Percentiles rank a stretch among this genome's conserved stretches.
phyloP scores from a whole-genome alignment of 2,329 filamentous ascomycete genomes.

The Fusarium sp. region DNA sequence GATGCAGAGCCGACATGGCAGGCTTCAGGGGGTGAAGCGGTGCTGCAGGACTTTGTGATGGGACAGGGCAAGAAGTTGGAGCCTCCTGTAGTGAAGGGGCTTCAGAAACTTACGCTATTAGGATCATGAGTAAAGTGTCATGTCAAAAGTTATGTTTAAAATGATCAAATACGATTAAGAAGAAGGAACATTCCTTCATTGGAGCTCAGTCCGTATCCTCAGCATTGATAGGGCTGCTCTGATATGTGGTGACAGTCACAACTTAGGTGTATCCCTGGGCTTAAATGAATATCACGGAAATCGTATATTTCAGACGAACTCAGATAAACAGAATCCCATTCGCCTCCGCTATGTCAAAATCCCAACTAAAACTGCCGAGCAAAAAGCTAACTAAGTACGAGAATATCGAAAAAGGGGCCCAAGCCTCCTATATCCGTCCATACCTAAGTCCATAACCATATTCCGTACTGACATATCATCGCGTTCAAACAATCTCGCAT shows the following conservation, averaged over 20 bases:
- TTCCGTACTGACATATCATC: conserved; percentile 21
- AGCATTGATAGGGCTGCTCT: not conserved
- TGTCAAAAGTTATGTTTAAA: conserved; percentile 14
- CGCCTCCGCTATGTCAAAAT: conserved; percentile 50
- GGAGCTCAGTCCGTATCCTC: not conserved
- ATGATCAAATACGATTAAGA: conserved; percentile 16
- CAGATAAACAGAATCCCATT: conserved; percentile 40
- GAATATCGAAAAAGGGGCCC: conserved; percentile 28
- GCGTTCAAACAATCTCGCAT: conserved; percentile 32
- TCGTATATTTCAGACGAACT: not conserved
- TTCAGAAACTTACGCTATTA: conserved; percentile 63
- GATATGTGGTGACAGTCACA: not conserved
- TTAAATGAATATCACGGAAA: not conserved
- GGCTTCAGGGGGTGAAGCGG: conserved; percentile 62
- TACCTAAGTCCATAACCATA: conserved; percentile 15
- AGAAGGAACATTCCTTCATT: not conserved
- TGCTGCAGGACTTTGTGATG: conserved; percentile 62
- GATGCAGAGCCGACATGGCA: conserved; percentile 43
- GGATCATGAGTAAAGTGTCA: conserved; percentile 49
- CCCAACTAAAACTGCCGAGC: conserved; percentile 29
- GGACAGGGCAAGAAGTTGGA: conserved; percentile 58
- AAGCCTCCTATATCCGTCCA: conserved; percentile 16
- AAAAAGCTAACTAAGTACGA: conserved; percentile 25
- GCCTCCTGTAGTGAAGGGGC: conserved; percentile 59
- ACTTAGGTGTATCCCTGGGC: not conserved